These are phyloP conservation scores for Xylariomycetidae sp. DNA, from an alignment of 2,329 filamentous ascomycete genomes.

Conservation along the genomic window DNA sequence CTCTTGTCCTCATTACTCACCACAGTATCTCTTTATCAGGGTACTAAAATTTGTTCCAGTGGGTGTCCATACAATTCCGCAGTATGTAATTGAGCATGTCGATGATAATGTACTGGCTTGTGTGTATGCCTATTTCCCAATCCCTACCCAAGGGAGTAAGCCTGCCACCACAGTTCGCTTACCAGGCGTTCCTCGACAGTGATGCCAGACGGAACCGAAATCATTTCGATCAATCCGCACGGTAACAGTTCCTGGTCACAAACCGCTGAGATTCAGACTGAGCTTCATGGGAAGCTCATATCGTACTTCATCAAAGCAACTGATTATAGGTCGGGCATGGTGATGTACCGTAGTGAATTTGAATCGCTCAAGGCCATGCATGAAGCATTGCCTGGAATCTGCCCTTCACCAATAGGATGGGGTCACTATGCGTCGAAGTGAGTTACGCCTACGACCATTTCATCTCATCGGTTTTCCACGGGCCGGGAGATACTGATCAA, in stretches of 20 bases:
- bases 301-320: slow-evolving; percentile 7
- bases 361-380: slow-evolving; percentile 5
- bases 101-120: slow-evolving; percentile 3
- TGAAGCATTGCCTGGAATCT: slow-evolving; percentile 2
- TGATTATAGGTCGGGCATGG: slow-evolving; percentile 2
- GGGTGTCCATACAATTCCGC: slow-evolving; percentile 2
- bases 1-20: no score
- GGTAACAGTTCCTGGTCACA: slow-evolving; percentile 4
- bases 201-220: slow-evolving; percentile 26
- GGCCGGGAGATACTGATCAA: no score
- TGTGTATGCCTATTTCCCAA: neutral
- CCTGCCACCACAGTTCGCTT: no score
- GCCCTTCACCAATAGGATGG: slow-evolving; percentile 2
- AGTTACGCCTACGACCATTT: no score
- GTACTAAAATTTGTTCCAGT: no score
- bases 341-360: slow-evolving; percentile 6
- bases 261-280: slow-evolving; percentile 4
- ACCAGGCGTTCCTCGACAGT: no score
- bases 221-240: slow-evolving; percentile 2
- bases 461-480: no score
- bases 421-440: slow-evolving; percentile 1
- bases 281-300: slow-evolving; percentile 1
- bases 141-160: no score
- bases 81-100: slow-evolving; percentile 3
- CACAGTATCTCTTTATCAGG: no score